These are phyloP conservation scores for Boletus rufocinnamomeus DNA, from an alignment of 768 basidiomycete species.

Conservation along the genomic window DNA sequence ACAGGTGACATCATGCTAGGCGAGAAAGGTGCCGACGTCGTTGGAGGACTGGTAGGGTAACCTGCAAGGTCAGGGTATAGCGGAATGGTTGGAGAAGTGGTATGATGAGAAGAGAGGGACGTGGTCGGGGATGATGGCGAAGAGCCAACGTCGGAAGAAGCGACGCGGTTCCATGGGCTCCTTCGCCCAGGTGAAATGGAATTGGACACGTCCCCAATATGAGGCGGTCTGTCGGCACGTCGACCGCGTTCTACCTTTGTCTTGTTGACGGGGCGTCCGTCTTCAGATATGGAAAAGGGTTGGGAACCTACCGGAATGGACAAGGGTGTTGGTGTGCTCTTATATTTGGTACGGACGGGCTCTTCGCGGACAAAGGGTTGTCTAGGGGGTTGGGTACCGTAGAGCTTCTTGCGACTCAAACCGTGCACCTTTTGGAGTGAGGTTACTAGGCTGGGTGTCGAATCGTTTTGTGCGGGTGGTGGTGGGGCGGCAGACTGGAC, in stretches of 20 bases:
- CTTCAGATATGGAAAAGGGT: constrained; percentile 21
- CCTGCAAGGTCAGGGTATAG: constrained; percentile 25
- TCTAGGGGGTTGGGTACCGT: constrained; percentile 51
- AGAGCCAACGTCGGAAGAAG: constrained; percentile 25
- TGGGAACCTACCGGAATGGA: constrained; percentile 31
- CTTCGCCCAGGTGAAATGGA: constrained; percentile 41
- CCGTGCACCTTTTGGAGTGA: constrained; percentile 70
- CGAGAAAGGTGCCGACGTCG: constrained; percentile 12
- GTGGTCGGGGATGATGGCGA: constrained; percentile 28
- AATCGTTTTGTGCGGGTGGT: constrained; percentile 23
- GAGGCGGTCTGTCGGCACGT: constrained; percentile 21
- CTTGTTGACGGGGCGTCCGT: constrained; percentile 21
- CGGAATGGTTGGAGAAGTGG: constrained; percentile 25
- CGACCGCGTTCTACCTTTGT: constrained; percentile 29
- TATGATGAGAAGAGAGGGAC: constrained; percentile 22
- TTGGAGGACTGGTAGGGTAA: constrained; percentile 17
- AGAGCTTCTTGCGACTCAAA: constrained; percentile 68
- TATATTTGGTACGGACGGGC: constrained; percentile 39
- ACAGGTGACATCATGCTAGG: constrained; percentile 6
- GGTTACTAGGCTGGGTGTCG: constrained; percentile 54
- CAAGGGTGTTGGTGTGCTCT: constrained; percentile 34
- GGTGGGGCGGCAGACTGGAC: constrained; percentile 22
- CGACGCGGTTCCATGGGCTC: constrained; percentile 16
- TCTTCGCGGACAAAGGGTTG: constrained; percentile 59
- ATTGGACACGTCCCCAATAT: constrained; percentile 18